Evolutionary conservation across 1,284 basidiomycete genomes (phyloP), one percentile per base, ranked within the genome.

Genomic region (Lentinus polychrous): DNA sequence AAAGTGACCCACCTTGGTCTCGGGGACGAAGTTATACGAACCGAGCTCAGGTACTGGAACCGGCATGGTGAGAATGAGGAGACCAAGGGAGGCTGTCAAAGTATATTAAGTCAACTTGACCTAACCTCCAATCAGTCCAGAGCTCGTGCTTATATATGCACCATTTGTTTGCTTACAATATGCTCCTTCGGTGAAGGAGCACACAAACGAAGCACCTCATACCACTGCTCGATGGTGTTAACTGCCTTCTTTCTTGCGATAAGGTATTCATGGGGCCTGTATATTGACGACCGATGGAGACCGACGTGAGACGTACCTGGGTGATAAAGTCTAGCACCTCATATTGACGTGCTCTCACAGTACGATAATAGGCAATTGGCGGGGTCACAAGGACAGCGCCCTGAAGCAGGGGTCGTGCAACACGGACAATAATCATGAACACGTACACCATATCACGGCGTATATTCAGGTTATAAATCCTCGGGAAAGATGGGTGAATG

Each of bases 21-120:
- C 73, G 4, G 64, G 64, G 49, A 75, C 74, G 58, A 71, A 70
- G 51, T 70, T 59, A 64, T 68, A 78, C 14, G 66, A 64, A 45
- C 69, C 68, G 47, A 71, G 65, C 45, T 69, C 64, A 23, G 68
- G 65, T 33, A 63, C 61, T 24, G 66, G 61, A 44, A 69, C 67
- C 20, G 69, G 66, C 67, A 70, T 69, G 37, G 27, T 49, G 33
- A 20, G 20, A 17, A 47, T 7, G 10, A 12, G 10, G 27, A 27
- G 4, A 5, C 27, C 27, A 10, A 27, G 27, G 10, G 27, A 27
- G 4, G 10, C 27, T 27, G 36, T 15, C 36, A 7, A 15, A 12
- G n/a, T 15, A 14, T 14, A 5, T 15, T 15, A 37, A n/a, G n/a
- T 39, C 12, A 39, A 3, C 39, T 41, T 24, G 39, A 15, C 17